These are phyloP conservation scores for Takashimella tepidaria DNA, from an alignment of 1,284 basidiomycete genomes.

Conservation along the genomic window DNA sequence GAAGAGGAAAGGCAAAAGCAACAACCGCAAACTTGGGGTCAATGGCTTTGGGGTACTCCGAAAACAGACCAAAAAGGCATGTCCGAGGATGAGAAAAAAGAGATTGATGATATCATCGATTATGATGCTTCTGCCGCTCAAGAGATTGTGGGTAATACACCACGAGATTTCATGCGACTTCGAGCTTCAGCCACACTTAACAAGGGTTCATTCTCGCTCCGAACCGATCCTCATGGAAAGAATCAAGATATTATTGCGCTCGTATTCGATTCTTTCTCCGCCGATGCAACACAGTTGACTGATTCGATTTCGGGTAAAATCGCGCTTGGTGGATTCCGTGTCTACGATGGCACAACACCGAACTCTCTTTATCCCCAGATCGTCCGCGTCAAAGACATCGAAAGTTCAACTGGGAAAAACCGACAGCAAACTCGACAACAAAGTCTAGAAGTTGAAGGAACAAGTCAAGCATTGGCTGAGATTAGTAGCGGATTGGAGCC, in stretches of 20 bases:
- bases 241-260: slow-evolving; percentile 74
- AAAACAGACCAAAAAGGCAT: slow-evolving; percentile 31
- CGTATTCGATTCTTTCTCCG: slow-evolving; percentile 83
- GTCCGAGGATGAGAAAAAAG: slow-evolving; percentile 85
- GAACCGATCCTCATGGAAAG: slow-evolving; percentile 60
- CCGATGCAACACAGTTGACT: slow-evolving; percentile 76
- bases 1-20: slow-evolving; percentile 60
- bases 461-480: slow-evolving; percentile 31
- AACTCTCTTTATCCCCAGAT: slow-evolving; percentile 86
- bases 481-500: slow-evolving; percentile 37
- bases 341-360: slow-evolving; percentile 84
- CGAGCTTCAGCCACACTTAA: slow-evolving; percentile 73
- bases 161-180: slow-evolving; percentile 76
- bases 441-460: slow-evolving; percentile 27
- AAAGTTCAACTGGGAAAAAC: slow-evolving; percentile 11
- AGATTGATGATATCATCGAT: slow-evolving; percentile 90
- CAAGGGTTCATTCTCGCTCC: slow-evolving; percentile 79
- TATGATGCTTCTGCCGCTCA: slow-evolving; percentile 76
- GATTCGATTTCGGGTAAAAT: slow-evolving; percentile 80
- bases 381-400: slow-evolving; percentile 73
- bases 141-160: slow-evolving; percentile 57
- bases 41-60: slow-evolving; percentile 72
- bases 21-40: slow-evolving; percentile 61
- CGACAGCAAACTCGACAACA: slow-evolving; percentile 19
- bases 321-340: slow-evolving; percentile 79